A percentile compares a stretch with the other conserved stretches of the same genome.
phyloP scores from a whole-genome alignment of 805 yeast genomes.

The Starmerella apicola region DNA sequence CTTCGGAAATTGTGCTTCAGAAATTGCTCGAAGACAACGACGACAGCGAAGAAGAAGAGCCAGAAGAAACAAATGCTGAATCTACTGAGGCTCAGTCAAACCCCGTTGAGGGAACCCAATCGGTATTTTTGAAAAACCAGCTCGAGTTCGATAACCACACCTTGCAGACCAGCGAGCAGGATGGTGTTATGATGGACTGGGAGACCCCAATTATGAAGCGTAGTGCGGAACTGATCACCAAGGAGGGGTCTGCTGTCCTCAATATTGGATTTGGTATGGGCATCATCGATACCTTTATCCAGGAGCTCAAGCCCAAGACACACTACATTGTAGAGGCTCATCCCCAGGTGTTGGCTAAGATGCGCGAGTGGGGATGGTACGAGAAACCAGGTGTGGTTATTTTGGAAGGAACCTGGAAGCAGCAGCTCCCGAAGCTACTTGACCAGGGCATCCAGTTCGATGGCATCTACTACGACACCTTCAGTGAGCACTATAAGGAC shows the following conservation, averaged over 20 bases:
- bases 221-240: conserved; percentile 65
- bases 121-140: conserved; percentile 50
- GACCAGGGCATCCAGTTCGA: conserved; percentile 62
- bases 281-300: conserved; percentile 72
- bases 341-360: conserved; percentile 67
- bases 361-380: conserved; percentile 72
- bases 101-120: conserved; percentile 34
- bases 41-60: conserved; percentile 16
- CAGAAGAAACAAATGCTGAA: conserved; percentile 8
- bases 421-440: conserved; percentile 52
- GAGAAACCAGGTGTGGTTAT: conserved; percentile 58
- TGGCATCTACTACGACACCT: conserved; percentile 89
- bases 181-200: conserved; percentile 99
- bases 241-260: conserved; percentile 38
- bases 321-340: conserved; percentile 93
- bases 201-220: conserved; percentile 69
- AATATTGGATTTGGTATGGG: conserved; percentile 98
- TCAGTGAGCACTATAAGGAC: conserved; percentile 80
- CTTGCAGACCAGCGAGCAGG: conserved; percentile 59
- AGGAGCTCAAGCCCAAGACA: conserved; percentile 41
- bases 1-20: conserved; percentile 73
- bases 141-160: conserved; percentile 50
- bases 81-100: conserved; percentile 1
- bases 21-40: conserved; percentile 34
- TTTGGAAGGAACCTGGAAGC: conserved; percentile 90